Evolutionary conservation across 805 yeast genomes (phyloP), one percentile per base, ranked within the genome.

Genomic region (Yarrowia yakushimensis): DNA sequence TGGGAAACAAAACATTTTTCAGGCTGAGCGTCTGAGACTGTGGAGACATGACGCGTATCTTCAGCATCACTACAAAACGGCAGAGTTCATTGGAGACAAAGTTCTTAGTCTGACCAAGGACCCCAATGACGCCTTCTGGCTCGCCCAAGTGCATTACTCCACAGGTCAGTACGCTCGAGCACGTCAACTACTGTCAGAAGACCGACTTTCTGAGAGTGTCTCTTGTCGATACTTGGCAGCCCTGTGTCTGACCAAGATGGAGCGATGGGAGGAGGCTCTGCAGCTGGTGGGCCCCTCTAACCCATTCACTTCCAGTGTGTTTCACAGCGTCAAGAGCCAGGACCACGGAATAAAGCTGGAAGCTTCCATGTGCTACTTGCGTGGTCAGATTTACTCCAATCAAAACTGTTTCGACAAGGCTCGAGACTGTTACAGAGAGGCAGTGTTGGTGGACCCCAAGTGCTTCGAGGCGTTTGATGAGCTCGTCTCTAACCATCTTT

Each of bases 11-110:
- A 39, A 37, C 30, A 55, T 83, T 41, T 82, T 96, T 0, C 94
- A 88, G 63, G 94, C 92, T 0, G 97, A 93, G 66, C 85, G 86
- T 67, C 79, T 94, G 34, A 76, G 98, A 48, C 77, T 89, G 28
- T 94, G 98, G 99, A 78, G 98, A 52, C 96, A 91, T 66, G 97
- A 91, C 70, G 96, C 99, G 0, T 73, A 88, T 63, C 85, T 88
- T 86, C 96, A 92, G 68, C 97, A 92, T 72, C 96, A 91, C 66
- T 89, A 89, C 72, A 80, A 81, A 45, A 90, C 97, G 0, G 97
- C 98, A 0, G 93, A 87, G 68, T 90, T 85, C 71, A 82, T 94
- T 27, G 98, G 97, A 15, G 97, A 94, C 75, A 93, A 92, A 69
- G 89, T 94, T 8, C 79, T 90, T 42, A 82, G 91, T 0, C 76